Base-by-base conservation (phyloP, 257 asterid genomes). In the Solanum pinnatisectum region DNA sequence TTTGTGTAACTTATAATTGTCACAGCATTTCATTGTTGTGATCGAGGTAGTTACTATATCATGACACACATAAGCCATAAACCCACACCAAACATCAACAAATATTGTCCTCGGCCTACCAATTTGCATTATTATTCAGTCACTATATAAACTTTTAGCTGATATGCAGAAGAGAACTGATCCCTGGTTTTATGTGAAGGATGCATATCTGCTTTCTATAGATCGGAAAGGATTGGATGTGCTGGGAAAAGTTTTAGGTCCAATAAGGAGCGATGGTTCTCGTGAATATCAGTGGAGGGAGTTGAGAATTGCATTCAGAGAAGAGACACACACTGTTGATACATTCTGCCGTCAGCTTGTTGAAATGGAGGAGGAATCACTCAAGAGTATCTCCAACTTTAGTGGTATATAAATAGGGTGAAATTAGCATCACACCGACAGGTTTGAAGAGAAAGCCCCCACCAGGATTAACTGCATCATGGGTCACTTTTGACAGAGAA, bases 321-420 rank as follows among this genome's bases (percentile, higher is more conserved):
- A 92, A 44, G 98, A 91, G 88, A 98, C 95, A 6, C 27, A 86
- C 59, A 93, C 94, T 68, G 89, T 92, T 6, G 98, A 94, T 89
- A 88, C 89, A 20, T 95, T 95, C 90, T 95, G 96, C 87, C 90
- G 71, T 40, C 94, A 92, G 74, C 98, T 96, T 37, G 93, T 94
- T 67, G 93, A 93, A 83, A 94, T 96, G 98, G 99, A 96, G 91
- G 96, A 94, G 92, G 98, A 94, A 90, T 95, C 98, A 83, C 92
- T 96, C 76, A 89, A 92, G 88, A 93, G 87, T 10, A 67, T 95
- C 85, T 92, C 98, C 12, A 91, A 88, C 88, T 89, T 90, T 84
- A 91, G 91, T 84, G 99, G 99, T 6, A 63, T 95, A 89, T 94
- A 93, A 94, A 65, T 27, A 79, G 39, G 65, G 84, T 82, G 74